Evolutionary conservation across 495 filamentous ascomycete species (phyloP).

Genomic region (Oidiodendron maius): DNA sequence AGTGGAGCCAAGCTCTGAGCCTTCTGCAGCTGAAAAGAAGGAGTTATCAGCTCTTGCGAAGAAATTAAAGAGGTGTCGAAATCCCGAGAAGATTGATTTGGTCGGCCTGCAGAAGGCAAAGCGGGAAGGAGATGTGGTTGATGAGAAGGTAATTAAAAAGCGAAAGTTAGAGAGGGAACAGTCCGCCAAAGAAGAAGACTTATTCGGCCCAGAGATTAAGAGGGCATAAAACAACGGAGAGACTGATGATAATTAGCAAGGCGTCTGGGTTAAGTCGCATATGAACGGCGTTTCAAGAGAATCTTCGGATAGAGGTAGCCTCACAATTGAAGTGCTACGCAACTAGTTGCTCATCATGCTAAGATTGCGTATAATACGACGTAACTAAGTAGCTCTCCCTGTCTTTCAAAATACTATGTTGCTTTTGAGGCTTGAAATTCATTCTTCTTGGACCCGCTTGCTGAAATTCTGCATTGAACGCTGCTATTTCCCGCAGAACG

Average conservation of each 20-base stretch:
- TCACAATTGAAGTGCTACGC: no score
- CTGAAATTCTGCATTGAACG: no score
- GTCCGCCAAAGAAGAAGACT: constrained; percentile 45
- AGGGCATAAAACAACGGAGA: constrained; percentile 4
- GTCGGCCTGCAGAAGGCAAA: constrained; percentile 50
- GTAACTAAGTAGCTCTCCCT: no score
- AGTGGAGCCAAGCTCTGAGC: constrained; percentile 8
- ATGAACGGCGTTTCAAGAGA: constrained; percentile 12
- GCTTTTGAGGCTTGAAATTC: no score
- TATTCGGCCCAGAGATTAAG: constrained; percentile 45
- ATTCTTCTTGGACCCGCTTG: no score
- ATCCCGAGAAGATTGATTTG: constrained; percentile 61
- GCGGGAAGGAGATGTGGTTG: constrained; percentile 34
- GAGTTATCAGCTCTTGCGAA: constrained; percentile 52
- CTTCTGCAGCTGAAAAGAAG: constrained; percentile 25
- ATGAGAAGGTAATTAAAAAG: constrained; percentile 48
- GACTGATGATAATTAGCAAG: constrained; percentile 17
- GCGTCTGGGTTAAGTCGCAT: constrained; percentile 19
- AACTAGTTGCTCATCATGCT: no score
- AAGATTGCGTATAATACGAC: no score
- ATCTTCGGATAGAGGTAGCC: no score
- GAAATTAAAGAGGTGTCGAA: constrained; percentile 74
- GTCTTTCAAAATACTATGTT: no score
- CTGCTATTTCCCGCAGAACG: no score
- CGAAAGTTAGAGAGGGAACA: constrained; percentile 50